phyloP scores from a whole-genome alignment of 2,329 filamentous ascomycete genomes.

The Trichoderma cornu-damae region DNA sequence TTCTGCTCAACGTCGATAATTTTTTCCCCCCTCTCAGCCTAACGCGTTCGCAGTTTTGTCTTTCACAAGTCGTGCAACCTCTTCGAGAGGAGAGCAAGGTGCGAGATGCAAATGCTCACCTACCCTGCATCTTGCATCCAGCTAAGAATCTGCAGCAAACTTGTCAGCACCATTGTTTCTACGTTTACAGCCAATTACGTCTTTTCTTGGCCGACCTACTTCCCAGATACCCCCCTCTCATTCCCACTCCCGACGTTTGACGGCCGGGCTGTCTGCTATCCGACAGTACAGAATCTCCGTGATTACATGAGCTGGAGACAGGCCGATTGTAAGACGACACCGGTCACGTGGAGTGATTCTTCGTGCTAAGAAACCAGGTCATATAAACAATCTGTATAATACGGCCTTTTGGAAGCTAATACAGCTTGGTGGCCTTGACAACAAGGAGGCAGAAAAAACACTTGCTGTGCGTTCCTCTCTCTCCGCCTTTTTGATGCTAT shows the following conservation, averaged over 20 bases:
- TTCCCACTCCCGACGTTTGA: constrained; percentile 85
- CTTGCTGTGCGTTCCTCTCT: constrained; percentile 57
- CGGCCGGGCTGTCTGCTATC: constrained; percentile 85
- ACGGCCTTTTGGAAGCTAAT: constrained; percentile 93
- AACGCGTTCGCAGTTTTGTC: constrained; percentile 62
- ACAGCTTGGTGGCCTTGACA: constrained; percentile 66
- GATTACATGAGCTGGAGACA: constrained; percentile 98
- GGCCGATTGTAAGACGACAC: constrained; percentile 69
- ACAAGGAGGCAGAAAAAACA: constrained; percentile 72
- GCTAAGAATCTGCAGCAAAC: constrained; percentile 56
- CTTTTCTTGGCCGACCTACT: constrained; percentile 70
- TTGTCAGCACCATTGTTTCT: constrained; percentile 85
- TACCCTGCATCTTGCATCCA: neutral
- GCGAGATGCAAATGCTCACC: constrained; percentile 26
- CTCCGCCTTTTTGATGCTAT: too few species aligned
- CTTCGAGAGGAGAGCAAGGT: constrained; percentile 82
- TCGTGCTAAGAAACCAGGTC: constrained; percentile 50
- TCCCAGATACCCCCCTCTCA: constrained; percentile 64
- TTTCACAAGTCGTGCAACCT: constrained; percentile 77
- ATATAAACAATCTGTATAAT: constrained; percentile 98
- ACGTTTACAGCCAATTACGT: constrained; percentile 92
- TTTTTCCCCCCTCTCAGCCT: neutral
- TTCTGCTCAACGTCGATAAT: too few species aligned
- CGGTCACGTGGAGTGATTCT: neutral
- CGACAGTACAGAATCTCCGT: constrained; percentile 70